Conservation (phyloP, 805 yeast genomes). For the Myxozyma mucilagina region DNA sequence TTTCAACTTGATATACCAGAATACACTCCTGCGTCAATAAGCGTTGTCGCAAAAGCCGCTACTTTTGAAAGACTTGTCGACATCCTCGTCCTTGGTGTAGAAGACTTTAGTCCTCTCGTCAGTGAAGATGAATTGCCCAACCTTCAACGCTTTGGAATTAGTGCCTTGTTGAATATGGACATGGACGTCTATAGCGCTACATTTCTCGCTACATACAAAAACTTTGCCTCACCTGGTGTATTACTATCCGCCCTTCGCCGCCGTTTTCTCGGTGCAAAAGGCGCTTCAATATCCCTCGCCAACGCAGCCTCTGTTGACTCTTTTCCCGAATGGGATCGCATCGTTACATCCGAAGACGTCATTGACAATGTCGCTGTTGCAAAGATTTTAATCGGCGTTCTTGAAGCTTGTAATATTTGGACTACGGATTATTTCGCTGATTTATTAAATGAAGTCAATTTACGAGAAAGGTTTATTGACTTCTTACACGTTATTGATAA, state of each 20-base stretch:
- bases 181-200: constrained; percentile 64
- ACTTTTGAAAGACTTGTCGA: constrained; percentile 76
- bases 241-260: constrained; percentile 54
- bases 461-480: constrained; percentile 61
- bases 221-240: constrained; percentile 59
- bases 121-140: constrained; percentile 26
- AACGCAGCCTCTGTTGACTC: constrained; percentile 28
- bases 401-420: constrained; percentile 72
- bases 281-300: constrained; percentile 59
- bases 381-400: constrained; percentile 76
- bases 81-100: constrained; percentile 69
- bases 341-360: constrained; percentile 43
- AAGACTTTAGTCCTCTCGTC: constrained; percentile 50
- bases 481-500: constrained; percentile 66
- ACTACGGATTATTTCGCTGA: constrained; percentile 72
- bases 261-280: constrained; percentile 61
- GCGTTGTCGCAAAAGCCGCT: constrained; percentile 65
- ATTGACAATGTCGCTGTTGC: constrained; percentile 68
- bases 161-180: constrained; percentile 54
- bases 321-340: constrained; percentile 33
- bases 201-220: constrained; percentile 67
- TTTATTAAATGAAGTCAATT: constrained; percentile 65
- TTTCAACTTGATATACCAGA: constrained; percentile 23
- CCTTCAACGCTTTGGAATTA: constrained; percentile 10
- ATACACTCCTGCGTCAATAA: constrained; percentile 34